Evolutionary conservation across 2,329 filamentous ascomycete species (phyloP), one percentile per base, ranked within the genome.

Genomic region (Penicillium occitanis): DNA sequence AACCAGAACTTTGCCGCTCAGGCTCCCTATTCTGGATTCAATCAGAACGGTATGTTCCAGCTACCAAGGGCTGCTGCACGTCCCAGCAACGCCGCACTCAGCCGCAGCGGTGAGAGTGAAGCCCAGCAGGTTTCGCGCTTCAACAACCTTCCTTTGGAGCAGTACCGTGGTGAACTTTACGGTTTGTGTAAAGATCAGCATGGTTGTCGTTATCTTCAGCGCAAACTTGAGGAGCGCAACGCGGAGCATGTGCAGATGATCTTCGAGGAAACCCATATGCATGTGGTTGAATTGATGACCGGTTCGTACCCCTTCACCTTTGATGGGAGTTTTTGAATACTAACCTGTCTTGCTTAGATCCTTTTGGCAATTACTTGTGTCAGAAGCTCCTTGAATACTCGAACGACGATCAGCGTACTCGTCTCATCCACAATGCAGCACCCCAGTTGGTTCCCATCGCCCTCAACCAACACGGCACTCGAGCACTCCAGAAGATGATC

Each of bases 401-500:
- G 81, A 96, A 92, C 76, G 91, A 98, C 74, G 92, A 97, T 62
- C 94, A 99, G 83, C 92, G 95, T 70, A 98, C 94, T 63, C 88
- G 89, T 51, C 87, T 99, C 69, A 96, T 99, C 72, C 89, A 93
- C 78, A 97, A 96, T 72, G 93, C 95, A 48, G 88, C 92, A 19
- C 86, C 89, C 63, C 89, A 94, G 69, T 91, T 99, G 84, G 92
- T 96, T 28, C 90, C 90, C 72, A 97, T 99, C 74, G 95, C 95
- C 30, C 83, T 98, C 67, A 98, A 99, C 80, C 94, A 97, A 81
- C 95, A 99, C 77, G 95, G 95, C 71, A 99, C 95, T 67, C 89
- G 95, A 63, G 95, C 95, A 69, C 82, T 99, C 67, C 95, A 99
- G 82, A 99, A 98, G 86, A 99, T 99, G 95, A 99, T 99, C 71